Evolutionary conservation across 176 grass and related monocot genomes (phyloP).

Genomic region (Urochloa ruziziensis): DNA sequence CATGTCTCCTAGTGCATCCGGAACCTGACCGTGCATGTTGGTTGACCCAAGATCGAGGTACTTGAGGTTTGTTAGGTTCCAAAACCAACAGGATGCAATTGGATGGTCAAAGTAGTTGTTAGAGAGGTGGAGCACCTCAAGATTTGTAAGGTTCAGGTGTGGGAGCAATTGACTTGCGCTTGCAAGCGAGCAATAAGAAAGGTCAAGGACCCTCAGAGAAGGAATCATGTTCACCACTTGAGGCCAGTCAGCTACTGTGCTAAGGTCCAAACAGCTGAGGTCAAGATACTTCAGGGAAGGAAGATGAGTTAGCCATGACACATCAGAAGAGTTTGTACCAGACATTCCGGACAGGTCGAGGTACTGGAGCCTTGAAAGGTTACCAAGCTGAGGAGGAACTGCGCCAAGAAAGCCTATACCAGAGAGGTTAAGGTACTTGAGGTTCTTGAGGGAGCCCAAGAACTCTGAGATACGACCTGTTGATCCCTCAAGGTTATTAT

Average conservation of each 20-base stretch:
- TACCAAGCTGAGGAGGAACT: constrained; percentile 4
- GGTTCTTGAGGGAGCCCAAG: neutral
- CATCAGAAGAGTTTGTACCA: too few relatives aligned
- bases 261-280: neutral
- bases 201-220: neutral
- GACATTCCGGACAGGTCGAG: too few relatives aligned
- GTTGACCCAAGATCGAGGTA: neutral
- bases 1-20: neutral
- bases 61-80: constrained; percentile 17
- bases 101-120: fast-evolving
- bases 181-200: neutral
- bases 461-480: neutral
- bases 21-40: neutral
- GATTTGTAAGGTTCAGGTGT: neutral
- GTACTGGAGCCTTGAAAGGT: neutral
- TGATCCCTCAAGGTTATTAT: neutral
- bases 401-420: neutral
- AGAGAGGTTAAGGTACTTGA: constrained; percentile 5
- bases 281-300: neutral
- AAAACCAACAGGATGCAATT: constrained; percentile 18
- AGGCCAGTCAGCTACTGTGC: neutral
- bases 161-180: neutral
- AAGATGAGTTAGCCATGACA: neutral
- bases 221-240: neutral
- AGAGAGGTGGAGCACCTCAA: neutral